A percentile compares a stretch with the other conserved stretches of the same genome.
These are phyloP conservation scores for Prunus mongolica DNA, from an alignment of 306 rosid species.

Conservation along the genomic window DNA sequence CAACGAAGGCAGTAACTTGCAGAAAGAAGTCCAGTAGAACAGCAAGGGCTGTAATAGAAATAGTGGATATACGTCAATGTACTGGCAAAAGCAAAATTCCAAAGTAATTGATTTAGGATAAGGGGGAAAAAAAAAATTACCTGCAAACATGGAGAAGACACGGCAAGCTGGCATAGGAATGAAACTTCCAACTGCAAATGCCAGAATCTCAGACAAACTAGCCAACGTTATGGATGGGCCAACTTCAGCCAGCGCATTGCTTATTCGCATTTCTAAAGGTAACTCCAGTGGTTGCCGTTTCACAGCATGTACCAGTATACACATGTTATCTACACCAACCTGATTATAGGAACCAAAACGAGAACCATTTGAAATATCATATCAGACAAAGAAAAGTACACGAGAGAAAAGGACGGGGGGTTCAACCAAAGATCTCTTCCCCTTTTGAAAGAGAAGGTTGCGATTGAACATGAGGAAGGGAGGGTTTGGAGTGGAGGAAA, in stretches of 20 bases:
- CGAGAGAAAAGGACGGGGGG: background rate
- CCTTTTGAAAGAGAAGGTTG: background rate
- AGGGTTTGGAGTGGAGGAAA: background rate
- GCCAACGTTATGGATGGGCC: conserved; percentile 96
- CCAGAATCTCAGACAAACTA: conserved; percentile 85
- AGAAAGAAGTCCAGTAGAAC: conserved; percentile 91
- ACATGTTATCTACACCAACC: conserved; percentile 99
- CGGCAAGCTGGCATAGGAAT: conserved; percentile 99
- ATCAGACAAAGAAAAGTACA: background rate
- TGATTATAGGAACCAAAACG: conserved; percentile 35
- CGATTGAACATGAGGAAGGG: background rate
- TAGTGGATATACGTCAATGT: conserved; percentile 2
- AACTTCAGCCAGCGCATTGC: conserved; percentile 87
- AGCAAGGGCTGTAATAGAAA: conserved; percentile 70
- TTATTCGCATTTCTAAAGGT: conserved; percentile 72
- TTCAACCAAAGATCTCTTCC: background rate
- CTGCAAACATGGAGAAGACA: conserved; percentile 98
- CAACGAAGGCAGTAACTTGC: conserved; percentile 90
- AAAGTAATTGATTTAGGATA: conserved; percentile 5
- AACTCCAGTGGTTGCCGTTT: conserved; percentile 69
- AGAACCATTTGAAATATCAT: conserved; percentile 1
- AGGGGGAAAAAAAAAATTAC: conserved; percentile 33
- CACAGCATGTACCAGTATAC: conserved; percentile 89
- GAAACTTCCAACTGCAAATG: conserved; percentile 92
- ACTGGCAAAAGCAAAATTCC: conserved; percentile 7